These are phyloP conservation scores for Pythium volutum DNA, from an alignment of 352 stramenopile genomes.

Conservation along the genomic window DNA sequence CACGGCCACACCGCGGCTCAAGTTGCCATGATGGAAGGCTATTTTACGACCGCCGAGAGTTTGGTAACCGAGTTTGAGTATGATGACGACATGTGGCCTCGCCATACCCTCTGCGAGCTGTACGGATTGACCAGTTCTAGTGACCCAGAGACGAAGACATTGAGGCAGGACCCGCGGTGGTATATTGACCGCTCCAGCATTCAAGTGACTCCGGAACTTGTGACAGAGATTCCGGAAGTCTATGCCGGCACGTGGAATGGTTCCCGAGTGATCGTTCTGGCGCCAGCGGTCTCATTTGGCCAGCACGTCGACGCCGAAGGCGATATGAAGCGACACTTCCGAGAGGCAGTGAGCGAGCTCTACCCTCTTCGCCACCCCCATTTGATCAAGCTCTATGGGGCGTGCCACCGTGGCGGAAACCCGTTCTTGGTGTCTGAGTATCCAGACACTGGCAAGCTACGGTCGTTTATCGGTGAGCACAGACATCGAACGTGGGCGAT, in stretches of 20 bases:
- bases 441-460: background rate
- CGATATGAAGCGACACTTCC: background rate
- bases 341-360: background rate
- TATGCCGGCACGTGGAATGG: constrained; percentile 6
- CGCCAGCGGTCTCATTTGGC: background rate
- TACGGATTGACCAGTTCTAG: background rate
- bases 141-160: background rate
- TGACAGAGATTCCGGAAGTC: background rate
- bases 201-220: background rate
- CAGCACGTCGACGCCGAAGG: background rate
- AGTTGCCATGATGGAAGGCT: background rate
- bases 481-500: constrained; percentile 23
- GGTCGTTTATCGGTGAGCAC: constrained; percentile 7
- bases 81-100: background rate
- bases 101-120: background rate
- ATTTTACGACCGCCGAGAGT: background rate
- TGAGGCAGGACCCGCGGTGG: background rate
- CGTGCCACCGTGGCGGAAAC: constrained; percentile 9
- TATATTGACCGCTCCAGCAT: constrained; percentile 6
- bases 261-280: background rate
- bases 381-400: constrained; percentile 12
- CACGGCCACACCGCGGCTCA: background rate
- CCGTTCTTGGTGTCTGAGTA: constrained; percentile 16
- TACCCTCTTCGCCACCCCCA: constrained; percentile 8
- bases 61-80: background rate